Conservation (phyloP, 2,329 filamentous ascomycete species). For the Ceratocystis colombiana region DNA sequence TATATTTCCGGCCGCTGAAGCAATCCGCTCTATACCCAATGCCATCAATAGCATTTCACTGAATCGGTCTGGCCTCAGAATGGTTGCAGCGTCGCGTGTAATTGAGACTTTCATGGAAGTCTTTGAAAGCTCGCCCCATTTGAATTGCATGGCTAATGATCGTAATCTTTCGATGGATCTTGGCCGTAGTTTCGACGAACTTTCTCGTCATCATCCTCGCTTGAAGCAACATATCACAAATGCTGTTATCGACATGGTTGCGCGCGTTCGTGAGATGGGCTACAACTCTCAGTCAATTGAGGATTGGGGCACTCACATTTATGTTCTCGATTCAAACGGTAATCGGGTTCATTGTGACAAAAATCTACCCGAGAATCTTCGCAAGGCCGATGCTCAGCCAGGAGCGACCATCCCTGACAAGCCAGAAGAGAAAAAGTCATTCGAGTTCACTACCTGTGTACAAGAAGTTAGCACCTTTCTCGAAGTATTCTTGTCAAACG, state of each 20-base stretch:
- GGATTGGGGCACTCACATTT: conserved; percentile 70
- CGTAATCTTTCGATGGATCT: conserved; percentile 58
- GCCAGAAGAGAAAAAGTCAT: conserved; percentile 16
- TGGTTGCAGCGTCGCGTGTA: conserved; percentile 74
- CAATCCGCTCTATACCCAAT: conserved; percentile 74
- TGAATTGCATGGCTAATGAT: conserved; percentile 72
- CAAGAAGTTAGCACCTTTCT: conserved; percentile 59
- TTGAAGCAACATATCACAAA: conserved; percentile 71
- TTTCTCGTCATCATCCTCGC: conserved; percentile 83
- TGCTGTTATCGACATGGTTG: conserved; percentile 81
- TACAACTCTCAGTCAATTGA: conserved; percentile 56
- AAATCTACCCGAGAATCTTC: conserved; percentile 31
- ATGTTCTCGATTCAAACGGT: conserved; percentile 49
- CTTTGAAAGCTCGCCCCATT: conserved; percentile 86
- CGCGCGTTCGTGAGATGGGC: conserved; percentile 65
- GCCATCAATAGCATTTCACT: conserved; percentile 91
- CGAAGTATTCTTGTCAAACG: conserved; percentile 61
- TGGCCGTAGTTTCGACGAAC: conserved; percentile 81
- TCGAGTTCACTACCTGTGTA: conserved; percentile 21
- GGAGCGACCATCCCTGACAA: neutral
- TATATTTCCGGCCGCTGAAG: conserved; percentile 78
- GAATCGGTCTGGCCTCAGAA: conserved; percentile 74
- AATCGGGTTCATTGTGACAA: conserved; percentile 44
- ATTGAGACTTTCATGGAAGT: conserved; percentile 86
- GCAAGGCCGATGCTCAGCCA: conserved; percentile 27